Evolutionary conservation across 116 monocot genomes (phyloP).

Genomic region (Cymodocea nodosa): DNA sequence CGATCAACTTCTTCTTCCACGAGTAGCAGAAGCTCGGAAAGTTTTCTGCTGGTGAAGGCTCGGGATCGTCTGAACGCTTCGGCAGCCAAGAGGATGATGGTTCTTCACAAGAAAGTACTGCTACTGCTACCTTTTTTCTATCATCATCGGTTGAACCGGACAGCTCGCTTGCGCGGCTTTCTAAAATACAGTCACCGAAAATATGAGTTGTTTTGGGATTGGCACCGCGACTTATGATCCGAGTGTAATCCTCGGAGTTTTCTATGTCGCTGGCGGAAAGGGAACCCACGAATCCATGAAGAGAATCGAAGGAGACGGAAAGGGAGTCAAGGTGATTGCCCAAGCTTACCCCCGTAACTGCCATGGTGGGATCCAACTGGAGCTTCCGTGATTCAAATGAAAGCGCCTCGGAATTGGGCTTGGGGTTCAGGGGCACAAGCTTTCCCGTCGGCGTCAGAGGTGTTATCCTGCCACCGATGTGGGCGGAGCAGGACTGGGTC

Average conservation of each 20-base stretch:
- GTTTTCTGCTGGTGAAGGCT: constrained; percentile 21
- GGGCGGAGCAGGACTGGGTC: constrained; percentile 28
- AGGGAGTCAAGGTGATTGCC: constrained; percentile 15
- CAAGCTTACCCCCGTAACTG: neutral
- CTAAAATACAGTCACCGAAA: constrained; percentile 82
- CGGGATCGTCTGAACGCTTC: constrained; percentile 13
- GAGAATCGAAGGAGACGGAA: constrained; percentile 21
- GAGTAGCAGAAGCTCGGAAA: constrained; percentile 70
- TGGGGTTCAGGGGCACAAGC: constrained; percentile 7
- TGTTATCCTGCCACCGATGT: constrained; percentile 5
- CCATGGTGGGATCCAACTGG: constrained; percentile 11
- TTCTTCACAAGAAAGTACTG: neutral
- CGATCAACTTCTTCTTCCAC: constrained; percentile 82
- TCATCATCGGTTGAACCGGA: constrained; percentile 13
- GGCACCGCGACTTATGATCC: constrained; percentile 81
- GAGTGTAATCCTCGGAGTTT: constrained; percentile 83
- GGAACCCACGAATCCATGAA: constrained; percentile 27
- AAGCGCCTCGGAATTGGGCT: constrained; percentile 24
- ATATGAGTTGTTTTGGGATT: constrained; percentile 96
- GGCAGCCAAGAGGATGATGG: constrained; percentile 17
- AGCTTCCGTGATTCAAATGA: constrained; percentile 9
- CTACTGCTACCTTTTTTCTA: constrained; percentile 14
- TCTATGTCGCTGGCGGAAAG: constrained; percentile 76
- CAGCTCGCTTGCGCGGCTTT: constrained; percentile 23
- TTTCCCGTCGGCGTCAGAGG: neutral